Evolutionary conservation across 148 eudicot species (phyloP), one percentile per base, ranked within the genome.

Genomic region (Chenopodium berlandieri): DNA sequence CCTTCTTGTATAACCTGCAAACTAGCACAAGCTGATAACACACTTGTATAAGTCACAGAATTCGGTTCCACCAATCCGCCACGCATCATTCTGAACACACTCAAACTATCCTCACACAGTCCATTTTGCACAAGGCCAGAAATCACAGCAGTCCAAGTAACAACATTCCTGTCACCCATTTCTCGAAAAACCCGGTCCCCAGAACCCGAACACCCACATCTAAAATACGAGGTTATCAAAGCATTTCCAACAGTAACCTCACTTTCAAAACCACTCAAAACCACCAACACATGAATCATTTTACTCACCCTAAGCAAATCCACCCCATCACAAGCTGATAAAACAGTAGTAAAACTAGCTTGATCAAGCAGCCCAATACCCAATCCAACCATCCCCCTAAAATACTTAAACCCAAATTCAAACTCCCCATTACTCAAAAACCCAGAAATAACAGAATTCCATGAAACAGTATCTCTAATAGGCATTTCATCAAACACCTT

Each of bases 61-160:
- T 95, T 95, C 14, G 97, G 94, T 9, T 85, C 79, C 62, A 95
- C 91, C 63, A 69, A 71, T 67, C 84, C 89, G 22, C 69, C 32
- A 56, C 86, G 78, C 98, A 95, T 95, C 58, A 79, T 71, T 69
- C 52, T 50, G 47, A 91, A 93, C 65, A 93, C 52, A 37, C 84
- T 84, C 91, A 95, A 87, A 86, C 94, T 87, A 60, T 87, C 91
- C 68, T 79, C 87, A 80, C 85, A 92, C 31, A 86, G 75, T 66
- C 89, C 87, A 80, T 82, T 88, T 44, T 91, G 91, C 17, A 87
- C 89, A 62, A 94, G 89, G 5, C 98, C 98, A 1, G 96, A 89
- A 47, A 94, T 87, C 84, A 88, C 85, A 81, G 98, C 96, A 34
- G 98, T 94, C 98, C 98, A 94, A 83, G 92, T 86, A 87, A 94